phyloP scores from a whole-genome alignment of 2,329 filamentous ascomycete species.

The Ophiostoma australiae region DNA sequence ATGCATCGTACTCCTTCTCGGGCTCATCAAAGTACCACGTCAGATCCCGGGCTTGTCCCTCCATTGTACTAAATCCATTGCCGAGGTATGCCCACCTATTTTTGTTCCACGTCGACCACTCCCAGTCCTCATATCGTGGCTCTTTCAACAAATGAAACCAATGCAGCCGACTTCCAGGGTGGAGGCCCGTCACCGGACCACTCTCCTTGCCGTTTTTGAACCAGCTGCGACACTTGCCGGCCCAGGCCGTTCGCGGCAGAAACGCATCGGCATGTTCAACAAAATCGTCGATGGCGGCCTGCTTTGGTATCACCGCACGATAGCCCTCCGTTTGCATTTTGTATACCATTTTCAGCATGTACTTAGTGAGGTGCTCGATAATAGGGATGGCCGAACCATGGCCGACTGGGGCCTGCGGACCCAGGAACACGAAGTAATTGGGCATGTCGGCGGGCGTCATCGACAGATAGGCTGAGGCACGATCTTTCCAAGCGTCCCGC shows the following conservation, averaged over 20 bases:
- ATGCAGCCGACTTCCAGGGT: slow-evolving; percentile 27
- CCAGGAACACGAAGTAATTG: slow-evolving; percentile 29
- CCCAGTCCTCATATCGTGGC: slow-evolving; percentile 27
- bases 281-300: slow-evolving; percentile 28
- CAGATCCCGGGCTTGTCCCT: slow-evolving; percentile 40
- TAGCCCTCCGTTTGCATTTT: slow-evolving; percentile 34
- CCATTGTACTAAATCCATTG: slow-evolving; percentile 42
- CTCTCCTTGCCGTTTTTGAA: slow-evolving; percentile 30
- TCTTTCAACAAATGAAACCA: slow-evolving; percentile 26
- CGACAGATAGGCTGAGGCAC: slow-evolving; percentile 25
- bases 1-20: slow-evolving; percentile 47
- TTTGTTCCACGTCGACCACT: slow-evolving; percentile 42
- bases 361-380: slow-evolving; percentile 32
- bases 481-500: slow-evolving; percentile 27
- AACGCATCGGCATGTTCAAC: slow-evolving; percentile 33
- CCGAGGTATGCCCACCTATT: slow-evolving; percentile 42
- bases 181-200: slow-evolving; percentile 25
- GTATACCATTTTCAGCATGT: slow-evolving; percentile 32
- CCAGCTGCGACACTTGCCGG: slow-evolving; percentile 32
- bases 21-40: slow-evolving; percentile 45
- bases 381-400: slow-evolving; percentile 29
- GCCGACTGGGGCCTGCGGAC: slow-evolving; percentile 29
- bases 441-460: slow-evolving; percentile 24
- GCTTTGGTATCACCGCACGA: slow-evolving; percentile 27
- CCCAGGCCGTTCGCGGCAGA: slow-evolving; percentile 33